phyloP scores from a whole-genome alignment of 2,329 filamentous ascomycete genomes.

The Monosporascus sp. region DNA sequence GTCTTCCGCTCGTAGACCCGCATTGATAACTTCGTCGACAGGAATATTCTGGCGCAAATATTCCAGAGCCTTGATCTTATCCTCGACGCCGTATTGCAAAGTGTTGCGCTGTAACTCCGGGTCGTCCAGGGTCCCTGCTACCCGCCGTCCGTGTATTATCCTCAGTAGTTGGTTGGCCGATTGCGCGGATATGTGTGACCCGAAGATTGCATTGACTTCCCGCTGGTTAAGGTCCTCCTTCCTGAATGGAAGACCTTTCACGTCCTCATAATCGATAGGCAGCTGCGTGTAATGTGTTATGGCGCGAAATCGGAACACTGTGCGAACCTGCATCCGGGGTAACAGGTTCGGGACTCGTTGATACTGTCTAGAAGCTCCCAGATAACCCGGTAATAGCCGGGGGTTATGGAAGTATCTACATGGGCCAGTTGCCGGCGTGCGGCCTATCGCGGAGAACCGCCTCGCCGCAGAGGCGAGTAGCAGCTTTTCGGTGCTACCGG shows the following conservation, averaged over 20 bases:
- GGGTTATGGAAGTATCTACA: conserved; percentile 15
- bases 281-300: conserved; percentile 53
- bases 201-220: conserved; percentile 47
- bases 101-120: conserved; percentile 47
- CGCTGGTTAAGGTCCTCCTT: conserved; percentile 40
- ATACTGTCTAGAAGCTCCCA: background rate
- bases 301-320: conserved; percentile 27
- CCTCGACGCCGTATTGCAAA: conserved; percentile 33
- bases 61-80: conserved; percentile 42
- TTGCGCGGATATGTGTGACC: conserved; percentile 36
- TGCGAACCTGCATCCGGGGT: conserved; percentile 19
- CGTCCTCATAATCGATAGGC: conserved; percentile 52
- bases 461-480: conserved; percentile 11
- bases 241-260: conserved; percentile 49
- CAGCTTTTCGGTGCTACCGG: conserved; percentile 17
- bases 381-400: conserved; percentile 8
- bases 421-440: conserved; percentile 4
- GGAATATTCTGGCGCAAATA: conserved; percentile 51
- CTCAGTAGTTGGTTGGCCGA: conserved; percentile 49
- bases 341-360: conserved; percentile 5
- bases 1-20: conserved; percentile 57
- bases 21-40: conserved; percentile 57
- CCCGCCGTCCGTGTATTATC: conserved; percentile 57
- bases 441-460: conserved; percentile 14
- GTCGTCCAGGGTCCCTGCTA: conserved; percentile 59